phyloP scores from a whole-genome alignment of 345 rosid genomes.

The Brassica cretica region DNA sequence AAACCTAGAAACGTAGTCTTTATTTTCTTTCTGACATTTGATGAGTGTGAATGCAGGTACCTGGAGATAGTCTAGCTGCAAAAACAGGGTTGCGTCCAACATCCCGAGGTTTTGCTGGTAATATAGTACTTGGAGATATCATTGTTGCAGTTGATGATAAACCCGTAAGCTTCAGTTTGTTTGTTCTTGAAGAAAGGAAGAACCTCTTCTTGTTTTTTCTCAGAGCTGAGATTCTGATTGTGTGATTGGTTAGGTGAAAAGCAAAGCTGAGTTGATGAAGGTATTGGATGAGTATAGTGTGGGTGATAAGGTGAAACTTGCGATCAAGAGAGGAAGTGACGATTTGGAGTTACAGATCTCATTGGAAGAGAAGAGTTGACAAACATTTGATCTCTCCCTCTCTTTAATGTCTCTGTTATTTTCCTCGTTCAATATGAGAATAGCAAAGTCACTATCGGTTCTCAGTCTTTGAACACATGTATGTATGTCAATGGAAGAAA shows the following conservation, averaged over 20 bases:
- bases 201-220: background rate
- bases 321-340: constrained; percentile 70
- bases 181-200: constrained; percentile 2
- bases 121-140: constrained; percentile 81
- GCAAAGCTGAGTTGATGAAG: constrained; percentile 73
- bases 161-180: constrained; percentile 51
- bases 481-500: constrained; percentile 1
- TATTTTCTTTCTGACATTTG: constrained; percentile 48
- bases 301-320: constrained; percentile 65
- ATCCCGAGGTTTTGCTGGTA: constrained; percentile 86
- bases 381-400: constrained; percentile 8
- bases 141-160: constrained; percentile 69
- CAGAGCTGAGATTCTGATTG: background rate
- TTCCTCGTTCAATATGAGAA: background rate
- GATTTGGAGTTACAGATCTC: constrained; percentile 58
- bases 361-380: constrained; percentile 68
- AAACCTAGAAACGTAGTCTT: background rate
- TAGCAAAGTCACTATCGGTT: constrained; percentile 2
- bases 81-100: constrained; percentile 79
- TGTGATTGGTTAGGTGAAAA: constrained; percentile 58
- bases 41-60: constrained; percentile 53
- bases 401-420: background rate
- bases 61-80: constrained; percentile 66
- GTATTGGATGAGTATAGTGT: constrained; percentile 77
- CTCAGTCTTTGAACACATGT: constrained; percentile 6